A percentile compares a stretch with the other conserved stretches of the same genome.
Evolutionary conservation across 2,329 filamentous ascomycete genomes (phyloP).

Genomic region (Xylaria multiplex): DNA sequence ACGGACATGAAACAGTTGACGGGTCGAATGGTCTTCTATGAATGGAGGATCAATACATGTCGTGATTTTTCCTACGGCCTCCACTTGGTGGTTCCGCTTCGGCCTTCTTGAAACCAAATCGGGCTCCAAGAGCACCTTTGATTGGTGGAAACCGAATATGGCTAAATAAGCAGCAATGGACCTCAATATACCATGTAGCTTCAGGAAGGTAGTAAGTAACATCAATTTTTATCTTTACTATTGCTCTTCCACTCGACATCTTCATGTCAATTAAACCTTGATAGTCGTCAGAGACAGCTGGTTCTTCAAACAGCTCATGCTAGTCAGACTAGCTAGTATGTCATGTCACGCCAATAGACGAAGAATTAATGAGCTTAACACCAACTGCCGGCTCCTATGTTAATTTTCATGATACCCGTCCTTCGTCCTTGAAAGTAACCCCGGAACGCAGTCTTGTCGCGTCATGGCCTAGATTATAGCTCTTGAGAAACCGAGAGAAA

Average conservation of each 20-base stretch:
- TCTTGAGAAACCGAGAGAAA: neutral
- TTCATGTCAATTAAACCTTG: neutral
- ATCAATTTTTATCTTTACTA: neutral
- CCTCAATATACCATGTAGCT: conserved; percentile 8
- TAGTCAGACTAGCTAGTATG: neutral
- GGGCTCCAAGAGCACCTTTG: neutral
- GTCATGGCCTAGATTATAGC: neutral
- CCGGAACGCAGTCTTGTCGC: neutral
- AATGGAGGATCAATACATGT: neutral
- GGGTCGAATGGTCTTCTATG: neutral
- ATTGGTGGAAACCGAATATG: conserved; percentile 25
- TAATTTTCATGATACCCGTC: neutral
- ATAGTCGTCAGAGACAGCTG: neutral
- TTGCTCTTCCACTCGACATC: neutral
- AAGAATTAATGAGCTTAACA: neutral
- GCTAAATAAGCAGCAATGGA: neutral
- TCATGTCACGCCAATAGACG: neutral
- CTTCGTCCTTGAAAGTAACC: neutral
- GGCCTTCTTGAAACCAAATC: neutral
- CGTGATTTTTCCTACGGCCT: neutral
- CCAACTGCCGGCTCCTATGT: neutral
- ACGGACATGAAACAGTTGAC: neutral
- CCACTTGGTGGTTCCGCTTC: too few relatives aligned
- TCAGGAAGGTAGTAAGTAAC: conserved; percentile 13
- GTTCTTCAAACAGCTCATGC: neutral